Base-by-base conservation (phyloP, 1,139 yeast species). In the Lodderomyces elongisporus region DNA sequence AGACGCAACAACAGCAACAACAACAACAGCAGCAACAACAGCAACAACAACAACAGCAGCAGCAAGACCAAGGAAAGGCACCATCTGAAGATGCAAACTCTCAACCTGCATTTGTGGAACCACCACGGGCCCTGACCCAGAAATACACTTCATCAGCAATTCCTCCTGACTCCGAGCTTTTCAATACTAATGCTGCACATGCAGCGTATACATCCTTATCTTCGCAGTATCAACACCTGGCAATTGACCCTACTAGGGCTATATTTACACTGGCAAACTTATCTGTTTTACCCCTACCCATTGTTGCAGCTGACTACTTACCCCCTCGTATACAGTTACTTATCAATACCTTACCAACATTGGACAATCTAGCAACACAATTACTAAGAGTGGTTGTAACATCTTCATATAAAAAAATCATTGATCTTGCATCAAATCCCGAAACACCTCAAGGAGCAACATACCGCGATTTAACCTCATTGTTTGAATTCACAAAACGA, bases 291-390 rank as follows among this genome's bases (percentile, higher is more conserved):
- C 84, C 84, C 2, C 53, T 78, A 33, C 67, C 77, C 2, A 55
- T 77, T 4, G 64, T 74, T 2, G 77, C 82, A 1, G 76, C 79
- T 10, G 74, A 69, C 30, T 62, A 67, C 41, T 52, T 78, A 17
- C 79, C 84, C 1, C 74, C 80, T 4, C 62, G 81, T 45, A 69
- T 74, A 20, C 85, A 79, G 48, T 62, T 80, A 30, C 59, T 79
- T 25, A 62, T 81, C 31, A 78, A 80, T 48, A 70, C 87, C 0
- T 60, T 84, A 31, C 89, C 93, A 0, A 72, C 83, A 0, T 60
- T 85, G 36, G 94, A 85, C 48, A 83, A 82, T 41, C 60, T 85
- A 36, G 77, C 94, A 0, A 71, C 85, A 1, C 95, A 85, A 52
- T 66, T 85, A 17, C 62, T 85, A 32, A 65, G 88, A 36, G 66